Base-by-base conservation (phyloP, 352 stramenopile genomes). In the Globisporangium irregulare region DNA sequence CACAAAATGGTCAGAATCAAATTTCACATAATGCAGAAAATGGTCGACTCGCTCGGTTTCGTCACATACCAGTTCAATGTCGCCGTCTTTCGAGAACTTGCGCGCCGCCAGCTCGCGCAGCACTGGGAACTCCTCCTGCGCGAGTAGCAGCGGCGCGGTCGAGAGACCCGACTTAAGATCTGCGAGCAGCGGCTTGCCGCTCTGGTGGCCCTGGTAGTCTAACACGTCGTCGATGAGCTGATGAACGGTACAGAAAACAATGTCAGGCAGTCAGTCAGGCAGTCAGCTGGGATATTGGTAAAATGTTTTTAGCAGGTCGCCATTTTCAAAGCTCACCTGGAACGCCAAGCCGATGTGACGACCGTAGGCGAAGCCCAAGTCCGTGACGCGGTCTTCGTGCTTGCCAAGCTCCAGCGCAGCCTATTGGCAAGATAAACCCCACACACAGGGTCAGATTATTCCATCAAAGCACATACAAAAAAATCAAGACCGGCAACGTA, bases 301-400 rank as follows among this genome's bases (percentile, higher is more conserved):
- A 18, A 15, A 46, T 20, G 3, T 0, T 4, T 20, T 12, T 1
- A 46, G 12, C 38, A 48, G 41, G 41, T 48, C 41, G 14, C 12
- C 41, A n/a, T 48, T 48, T 46, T 46, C 14, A 20, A 53, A 4
- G 50, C 55, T 10, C 75, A 96, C 97, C 86, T 99, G 98, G 77
- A 99, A 99, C 14, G 97, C 97, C 46, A 99, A 94, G 5, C 98
- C 98, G 51, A 99, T 87, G 81, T 99, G 95, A 69, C 98, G 98
- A 41, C 97, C 98, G 77, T 99, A 99, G 29, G 88, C 86, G 78
- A 99, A 99, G 10, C 92, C 91, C 62, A 97, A 78, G 70, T 91
- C 68, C 87, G 89, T 79, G 70, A 90, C 79, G 73, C 84, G 78
- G 25, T 87, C 65, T 46, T 90, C 86, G 79, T 99, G 94, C 57